These are phyloP conservation scores for Chaetomiaceae sp. DNA, from an alignment of 2,329 filamentous ascomycete genomes.

Conservation along the genomic window DNA sequence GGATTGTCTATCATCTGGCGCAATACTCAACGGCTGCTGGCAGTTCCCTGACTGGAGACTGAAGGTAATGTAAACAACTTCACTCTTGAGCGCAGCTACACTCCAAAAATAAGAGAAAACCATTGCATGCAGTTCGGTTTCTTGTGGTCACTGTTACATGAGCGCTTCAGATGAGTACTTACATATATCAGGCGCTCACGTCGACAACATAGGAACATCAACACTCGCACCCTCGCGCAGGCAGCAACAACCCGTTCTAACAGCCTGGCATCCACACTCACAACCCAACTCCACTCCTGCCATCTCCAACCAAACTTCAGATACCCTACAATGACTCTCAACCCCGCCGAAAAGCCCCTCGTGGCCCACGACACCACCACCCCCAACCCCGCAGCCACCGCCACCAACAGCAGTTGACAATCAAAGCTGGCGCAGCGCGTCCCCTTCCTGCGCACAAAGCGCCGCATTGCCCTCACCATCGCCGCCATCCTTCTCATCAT, in stretches of 20 bases:
- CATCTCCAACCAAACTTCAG: neutral
- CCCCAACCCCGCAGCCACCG: slow-evolving; percentile 11
- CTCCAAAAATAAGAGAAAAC: too few species aligned
- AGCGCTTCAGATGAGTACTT: too few species aligned
- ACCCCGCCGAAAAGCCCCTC: slow-evolving; percentile 3
- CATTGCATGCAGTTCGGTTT: too few species aligned
- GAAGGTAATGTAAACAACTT: neutral
- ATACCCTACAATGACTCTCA: neutral
- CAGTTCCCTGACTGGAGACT: too few species aligned
- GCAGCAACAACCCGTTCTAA: too few species aligned
- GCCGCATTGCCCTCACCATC: slow-evolving; percentile 26
- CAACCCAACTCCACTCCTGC: neutral
- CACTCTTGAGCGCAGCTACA: neutral
- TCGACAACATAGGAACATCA: too few species aligned
- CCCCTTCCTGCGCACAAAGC: slow-evolving; percentile 28
- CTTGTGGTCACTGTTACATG: too few species aligned
- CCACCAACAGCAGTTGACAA: slow-evolving; percentile 22
- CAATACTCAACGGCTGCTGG: too few species aligned
- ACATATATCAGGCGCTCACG: too few species aligned
- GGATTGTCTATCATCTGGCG: too few species aligned
- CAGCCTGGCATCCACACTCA: neutral
- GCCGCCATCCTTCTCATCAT: slow-evolving; percentile 28
- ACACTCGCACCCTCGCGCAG: too few species aligned
- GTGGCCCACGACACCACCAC: neutral
- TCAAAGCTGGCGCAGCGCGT: slow-evolving; percentile 24